Evolutionary conservation across 345 rosid species (phyloP).

Genomic region (Diplotaxis tenuifolia): DNA sequence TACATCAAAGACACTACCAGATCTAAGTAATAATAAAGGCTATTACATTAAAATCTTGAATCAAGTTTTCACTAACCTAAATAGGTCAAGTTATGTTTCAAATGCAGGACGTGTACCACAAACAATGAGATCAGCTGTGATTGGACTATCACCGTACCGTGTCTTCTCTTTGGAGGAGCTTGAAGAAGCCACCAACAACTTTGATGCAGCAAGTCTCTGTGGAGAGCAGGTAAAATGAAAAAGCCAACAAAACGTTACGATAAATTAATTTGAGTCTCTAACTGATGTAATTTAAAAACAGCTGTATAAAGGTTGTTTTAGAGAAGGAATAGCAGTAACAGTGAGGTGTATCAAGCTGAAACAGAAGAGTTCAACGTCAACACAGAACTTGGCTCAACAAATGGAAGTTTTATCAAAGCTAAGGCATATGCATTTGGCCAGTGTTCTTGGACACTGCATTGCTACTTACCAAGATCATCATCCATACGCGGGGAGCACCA

Average conservation of each 20-base stretch:
- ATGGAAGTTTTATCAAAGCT: constrained; percentile 80
- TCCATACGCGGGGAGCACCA: constrained; percentile 45
- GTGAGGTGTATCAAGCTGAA: constrained; percentile 70
- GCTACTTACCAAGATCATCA: constrained; percentile 77
- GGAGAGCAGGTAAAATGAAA: constrained; percentile 47
- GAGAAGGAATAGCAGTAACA: constrained; percentile 61
- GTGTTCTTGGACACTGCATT: constrained; percentile 83
- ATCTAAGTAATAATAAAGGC: constrained; percentile 23
- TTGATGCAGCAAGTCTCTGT: constrained; percentile 61
- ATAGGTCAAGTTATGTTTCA: constrained; percentile 14
- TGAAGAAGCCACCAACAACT: constrained; percentile 79
- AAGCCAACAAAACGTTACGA: background rate
- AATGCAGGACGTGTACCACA: constrained; percentile 75
- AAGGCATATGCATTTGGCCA: constrained; percentile 81
- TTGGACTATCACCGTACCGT: constrained; percentile 72
- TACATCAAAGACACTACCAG: constrained; percentile 35
- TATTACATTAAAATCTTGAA: constrained; percentile 21
- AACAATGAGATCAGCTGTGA: constrained; percentile 77
- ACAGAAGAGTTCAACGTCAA: constrained; percentile 59
- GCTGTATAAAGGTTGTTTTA: constrained; percentile 68
- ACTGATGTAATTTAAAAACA: constrained; percentile 32
- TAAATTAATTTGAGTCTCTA: background rate
- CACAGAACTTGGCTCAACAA: constrained; percentile 64
- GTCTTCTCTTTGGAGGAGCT: constrained; percentile 74
- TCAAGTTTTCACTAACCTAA: constrained; percentile 9